Percentiles rank a stretch among this genome's conserved stretches.
Conservation (phyloP, 2,329 filamentous ascomycete genomes). For the Coniochaeta pulveracea region DNA sequence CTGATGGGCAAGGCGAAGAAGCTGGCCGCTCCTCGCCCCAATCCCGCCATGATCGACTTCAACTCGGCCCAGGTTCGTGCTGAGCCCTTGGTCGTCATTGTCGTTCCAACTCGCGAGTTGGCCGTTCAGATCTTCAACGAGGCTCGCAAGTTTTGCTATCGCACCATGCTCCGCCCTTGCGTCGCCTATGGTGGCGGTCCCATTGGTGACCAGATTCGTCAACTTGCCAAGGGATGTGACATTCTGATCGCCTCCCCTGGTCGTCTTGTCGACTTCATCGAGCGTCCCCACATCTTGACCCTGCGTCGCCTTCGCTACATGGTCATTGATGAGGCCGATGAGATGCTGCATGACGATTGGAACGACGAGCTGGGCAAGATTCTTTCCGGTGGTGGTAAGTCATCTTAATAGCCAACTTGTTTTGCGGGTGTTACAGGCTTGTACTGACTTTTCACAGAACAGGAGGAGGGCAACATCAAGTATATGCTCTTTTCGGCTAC, state of each 20-base stretch:
- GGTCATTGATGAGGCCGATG: constrained; percentile 90
- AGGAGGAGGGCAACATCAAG: constrained; percentile 59
- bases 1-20: constrained; percentile 95
- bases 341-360: constrained; percentile 78
- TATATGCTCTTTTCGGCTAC: constrained; percentile 91
- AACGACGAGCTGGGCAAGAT: constrained; percentile 63
- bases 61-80: constrained; percentile 46
- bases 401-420: too few species aligned
- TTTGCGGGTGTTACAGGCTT: too few species aligned
- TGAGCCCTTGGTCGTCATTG: constrained; percentile 78
- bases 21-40: constrained; percentile 67
- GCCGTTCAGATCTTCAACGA: constrained; percentile 95
- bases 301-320: constrained; percentile 68
- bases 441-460: constrained; percentile 36
- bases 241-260: constrained; percentile 63
- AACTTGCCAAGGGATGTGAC: constrained; percentile 78
- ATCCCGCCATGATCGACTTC: constrained; percentile 42
- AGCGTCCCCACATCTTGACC: constrained; percentile 55
- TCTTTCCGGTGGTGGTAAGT: constrained; percentile 68
- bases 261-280: constrained; percentile 66
- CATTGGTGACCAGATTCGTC: constrained; percentile 53
- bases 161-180: constrained; percentile 85
- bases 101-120: constrained; percentile 81
- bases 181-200: constrained; percentile 82
- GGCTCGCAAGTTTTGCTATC: constrained; percentile 83